A percentile compares a stretch with the other conserved stretches of the same genome.
These are phyloP conservation scores for Clausena lansium DNA, from an alignment of 345 rosid genomes.

Conservation along the genomic window DNA sequence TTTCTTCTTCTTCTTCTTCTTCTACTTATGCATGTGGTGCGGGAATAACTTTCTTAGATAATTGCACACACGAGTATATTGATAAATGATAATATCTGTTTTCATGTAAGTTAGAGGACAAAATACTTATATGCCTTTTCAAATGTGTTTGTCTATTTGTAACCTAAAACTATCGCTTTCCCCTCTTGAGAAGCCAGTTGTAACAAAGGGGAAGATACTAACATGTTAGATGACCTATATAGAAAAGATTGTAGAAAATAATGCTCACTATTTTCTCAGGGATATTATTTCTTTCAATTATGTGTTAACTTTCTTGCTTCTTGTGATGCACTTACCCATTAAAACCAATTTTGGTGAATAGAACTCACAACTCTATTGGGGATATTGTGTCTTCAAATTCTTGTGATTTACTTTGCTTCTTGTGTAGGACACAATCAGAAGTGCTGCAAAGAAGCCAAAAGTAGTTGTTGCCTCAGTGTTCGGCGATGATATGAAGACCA, in stretches of 20 bases:
- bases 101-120: neutral
- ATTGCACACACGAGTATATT: neutral
- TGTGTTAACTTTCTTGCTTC: too few relatives aligned
- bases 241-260: neutral
- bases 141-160: neutral
- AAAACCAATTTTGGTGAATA: neutral
- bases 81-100: neutral
- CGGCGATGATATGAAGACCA: slow-evolving; percentile 66
- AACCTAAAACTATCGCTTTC: neutral
- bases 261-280: neutral
- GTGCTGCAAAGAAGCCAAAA: slow-evolving; percentile 65
- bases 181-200: neutral
- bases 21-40: neutral
- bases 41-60: neutral
- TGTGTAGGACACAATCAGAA: slow-evolving; percentile 43
- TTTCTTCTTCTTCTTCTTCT: too few relatives aligned
- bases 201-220: neutral
- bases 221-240: neutral
- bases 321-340: slow-evolving; percentile 33
- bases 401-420: neutral
- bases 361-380: neutral
- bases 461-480: slow-evolving; percentile 65
- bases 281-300: neutral
- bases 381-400: neutral
- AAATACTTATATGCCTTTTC: too few relatives aligned